Percentiles rank a stretch among this genome's conserved stretches.
Evolutionary conservation across 2,329 filamentous ascomycete genomes (phyloP).

Genomic region (Cladosporium colombiae): DNA sequence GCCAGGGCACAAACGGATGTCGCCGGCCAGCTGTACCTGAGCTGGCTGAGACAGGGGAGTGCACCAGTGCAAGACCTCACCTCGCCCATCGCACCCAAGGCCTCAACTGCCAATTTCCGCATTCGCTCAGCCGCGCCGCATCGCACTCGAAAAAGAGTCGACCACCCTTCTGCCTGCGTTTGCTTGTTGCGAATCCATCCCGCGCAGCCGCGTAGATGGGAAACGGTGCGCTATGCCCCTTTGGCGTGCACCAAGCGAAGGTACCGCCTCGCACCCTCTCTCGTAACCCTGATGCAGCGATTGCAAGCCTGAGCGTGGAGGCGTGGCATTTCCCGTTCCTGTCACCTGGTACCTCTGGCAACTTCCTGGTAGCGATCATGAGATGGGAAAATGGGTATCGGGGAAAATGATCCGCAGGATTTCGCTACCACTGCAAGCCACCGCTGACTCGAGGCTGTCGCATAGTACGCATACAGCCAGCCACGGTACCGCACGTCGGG

Average conservation of each 20-base stretch:
- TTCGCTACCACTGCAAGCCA: conserved; percentile 14
- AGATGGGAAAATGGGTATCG: neutral
- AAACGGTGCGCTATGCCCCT: conserved; percentile 14
- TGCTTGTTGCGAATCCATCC: conserved; percentile 2
- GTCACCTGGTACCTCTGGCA: conserved; percentile 14
- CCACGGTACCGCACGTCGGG: conserved; percentile 7
- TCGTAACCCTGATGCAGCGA: neutral
- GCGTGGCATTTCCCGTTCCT: conserved; percentile 9
- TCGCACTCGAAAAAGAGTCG: neutral
- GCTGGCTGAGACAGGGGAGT: conserved; percentile 13
- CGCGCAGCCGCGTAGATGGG: neutral
- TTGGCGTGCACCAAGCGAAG: conserved; percentile 13
- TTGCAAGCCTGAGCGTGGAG: neutral
- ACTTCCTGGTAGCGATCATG: conserved; percentile 17
- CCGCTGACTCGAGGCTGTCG: conserved; percentile 9
- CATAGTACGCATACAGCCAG: conserved; percentile 5
- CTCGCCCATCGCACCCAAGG: neutral
- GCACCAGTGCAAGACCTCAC: conserved; percentile 5
- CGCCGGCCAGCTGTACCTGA: conserved; percentile 1
- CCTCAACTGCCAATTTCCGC: conserved; percentile 12
- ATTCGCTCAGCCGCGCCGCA: conserved; percentile 1
- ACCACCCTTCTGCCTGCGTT: neutral
- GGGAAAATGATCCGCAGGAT: conserved; percentile 9
- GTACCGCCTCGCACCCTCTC: neutral
- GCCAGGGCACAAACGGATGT: conserved; percentile 10